Conservation (phyloP, 2,329 filamentous ascomycete genomes). For the Aspergillus phoenicis region DNA sequence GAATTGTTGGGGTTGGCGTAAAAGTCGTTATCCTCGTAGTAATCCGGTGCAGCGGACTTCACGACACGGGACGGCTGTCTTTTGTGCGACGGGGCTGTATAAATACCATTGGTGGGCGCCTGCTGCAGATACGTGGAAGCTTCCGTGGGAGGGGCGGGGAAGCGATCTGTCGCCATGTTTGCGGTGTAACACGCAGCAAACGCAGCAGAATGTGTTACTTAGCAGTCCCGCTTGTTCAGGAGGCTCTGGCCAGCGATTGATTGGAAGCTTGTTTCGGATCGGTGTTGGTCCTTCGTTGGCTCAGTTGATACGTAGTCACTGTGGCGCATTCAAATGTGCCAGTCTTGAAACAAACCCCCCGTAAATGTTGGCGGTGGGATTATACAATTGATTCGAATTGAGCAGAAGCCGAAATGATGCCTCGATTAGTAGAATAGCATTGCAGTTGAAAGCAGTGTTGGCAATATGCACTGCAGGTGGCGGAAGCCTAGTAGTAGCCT, state of each 20-base stretch:
- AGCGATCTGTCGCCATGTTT: constrained; percentile 24
- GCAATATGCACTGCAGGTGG: neutral
- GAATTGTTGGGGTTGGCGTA: neutral
- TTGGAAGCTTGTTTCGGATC: neutral
- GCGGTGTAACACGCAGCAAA: neutral
- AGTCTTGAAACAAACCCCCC: neutral
- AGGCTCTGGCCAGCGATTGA: neutral
- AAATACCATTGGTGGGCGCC: constrained; percentile 21
- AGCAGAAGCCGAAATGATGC: neutral
- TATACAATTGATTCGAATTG: neutral
- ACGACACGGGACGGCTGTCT: constrained; percentile 16
- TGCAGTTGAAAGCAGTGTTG: too few species aligned
- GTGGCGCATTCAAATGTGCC: neutral
- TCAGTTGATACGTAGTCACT: neutral
- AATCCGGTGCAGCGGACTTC: constrained; percentile 4
- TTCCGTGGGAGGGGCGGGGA: constrained; percentile 12
- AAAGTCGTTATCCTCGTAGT: constrained; percentile 17
- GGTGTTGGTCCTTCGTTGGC: neutral
- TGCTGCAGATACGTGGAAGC: constrained; percentile 16
- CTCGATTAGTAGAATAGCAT: neutral
- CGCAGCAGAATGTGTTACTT: neutral
- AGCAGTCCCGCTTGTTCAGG: neutral
- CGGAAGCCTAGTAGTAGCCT: neutral
- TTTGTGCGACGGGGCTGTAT: constrained; percentile 25
- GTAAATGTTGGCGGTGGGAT: neutral